Conservation (phyloP, 2,329 filamentous ascomycete genomes). For the Drechslerella coelobrocha region DNA sequence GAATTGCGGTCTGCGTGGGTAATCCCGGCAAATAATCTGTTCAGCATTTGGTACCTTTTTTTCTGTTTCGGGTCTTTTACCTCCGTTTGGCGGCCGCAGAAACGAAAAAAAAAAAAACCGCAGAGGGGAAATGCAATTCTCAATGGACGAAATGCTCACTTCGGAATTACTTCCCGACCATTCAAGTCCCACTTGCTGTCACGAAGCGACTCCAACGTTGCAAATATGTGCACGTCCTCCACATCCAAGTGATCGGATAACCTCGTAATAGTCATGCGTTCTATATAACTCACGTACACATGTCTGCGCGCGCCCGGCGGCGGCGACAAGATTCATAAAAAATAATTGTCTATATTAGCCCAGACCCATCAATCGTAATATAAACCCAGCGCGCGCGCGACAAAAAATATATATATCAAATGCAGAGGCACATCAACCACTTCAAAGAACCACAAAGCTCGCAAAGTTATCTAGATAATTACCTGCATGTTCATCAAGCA, state of each 20-base stretch:
- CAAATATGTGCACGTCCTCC: slow-evolving; percentile 28
- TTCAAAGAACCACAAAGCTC: not conserved
- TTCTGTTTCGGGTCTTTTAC: not conserved
- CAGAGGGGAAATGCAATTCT: too few relatives aligned
- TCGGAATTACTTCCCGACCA: slow-evolving; percentile 34
- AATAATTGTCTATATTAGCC: too few relatives aligned
- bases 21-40: slow-evolving; percentile 10
- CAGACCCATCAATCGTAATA: too few relatives aligned
- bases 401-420: not conserved
- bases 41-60: slow-evolving; percentile 8
- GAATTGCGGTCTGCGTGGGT: slow-evolving; percentile 21
- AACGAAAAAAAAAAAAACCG: too few relatives aligned
- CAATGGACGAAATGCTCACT: slow-evolving; percentile 13
- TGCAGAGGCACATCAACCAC: not conserved
- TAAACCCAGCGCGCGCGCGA: too few relatives aligned
- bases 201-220: slow-evolving; percentile 6
- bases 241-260: slow-evolving; percentile 18
- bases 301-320: too few relatives aligned
- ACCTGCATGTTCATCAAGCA: slow-evolving; percentile 27
- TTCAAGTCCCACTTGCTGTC: slow-evolving; percentile 39
- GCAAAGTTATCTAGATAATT: too few relatives aligned
- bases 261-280: slow-evolving; percentile 21
- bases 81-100: too few relatives aligned
- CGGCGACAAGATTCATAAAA: too few relatives aligned
- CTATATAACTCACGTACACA: slow-evolving; percentile 5